phyloP scores from a whole-genome alignment of 352 stramenopile species.

The Chrysophaeum taylorii region DNA sequence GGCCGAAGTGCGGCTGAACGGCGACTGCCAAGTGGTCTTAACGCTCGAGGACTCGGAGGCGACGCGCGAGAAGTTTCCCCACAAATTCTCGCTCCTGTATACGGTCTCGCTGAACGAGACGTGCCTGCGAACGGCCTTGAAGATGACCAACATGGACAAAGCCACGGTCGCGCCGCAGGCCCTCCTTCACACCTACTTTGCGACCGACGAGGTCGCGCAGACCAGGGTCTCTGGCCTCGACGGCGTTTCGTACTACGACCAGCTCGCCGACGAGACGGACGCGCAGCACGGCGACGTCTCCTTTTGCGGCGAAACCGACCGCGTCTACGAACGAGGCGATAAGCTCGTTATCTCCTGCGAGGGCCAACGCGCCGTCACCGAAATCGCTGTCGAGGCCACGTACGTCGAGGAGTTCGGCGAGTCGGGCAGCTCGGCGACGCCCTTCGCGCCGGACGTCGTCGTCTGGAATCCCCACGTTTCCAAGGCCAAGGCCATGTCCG shows the following conservation, averaged over 20 bases:
- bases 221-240: slow-evolving; percentile 59
- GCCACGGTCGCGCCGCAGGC: slow-evolving; percentile 63
- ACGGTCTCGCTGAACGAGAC: slow-evolving; percentile 57
- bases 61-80: slow-evolving; percentile 43
- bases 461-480: slow-evolving; percentile 84
- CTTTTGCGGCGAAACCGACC: slow-evolving; percentile 63
- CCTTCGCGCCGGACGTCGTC: slow-evolving; percentile 51
- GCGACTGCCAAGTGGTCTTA: slow-evolving; percentile 5
- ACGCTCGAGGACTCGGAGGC: slow-evolving; percentile 15
- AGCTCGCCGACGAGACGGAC: slow-evolving; percentile 48
- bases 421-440: too few relatives aligned
- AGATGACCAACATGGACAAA: slow-evolving; percentile 55
- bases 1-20: neutral
- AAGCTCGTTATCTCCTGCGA: too few relatives aligned
- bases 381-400: too few relatives aligned
- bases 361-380: too few relatives aligned
- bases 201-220: slow-evolving; percentile 37
- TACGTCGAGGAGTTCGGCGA: too few relatives aligned
- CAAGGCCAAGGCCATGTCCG: slow-evolving; percentile 78
- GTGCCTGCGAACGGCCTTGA: slow-evolving; percentile 31
- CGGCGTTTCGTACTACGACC: slow-evolving; percentile 59
- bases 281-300: neutral
- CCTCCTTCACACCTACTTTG: slow-evolving; percentile 70
- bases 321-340: slow-evolving; percentile 61
- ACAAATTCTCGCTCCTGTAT: slow-evolving; percentile 60